phyloP scores from a whole-genome alignment of 2,329 filamentous ascomycete species.

The Thermothelomyces thermophilus region DNA sequence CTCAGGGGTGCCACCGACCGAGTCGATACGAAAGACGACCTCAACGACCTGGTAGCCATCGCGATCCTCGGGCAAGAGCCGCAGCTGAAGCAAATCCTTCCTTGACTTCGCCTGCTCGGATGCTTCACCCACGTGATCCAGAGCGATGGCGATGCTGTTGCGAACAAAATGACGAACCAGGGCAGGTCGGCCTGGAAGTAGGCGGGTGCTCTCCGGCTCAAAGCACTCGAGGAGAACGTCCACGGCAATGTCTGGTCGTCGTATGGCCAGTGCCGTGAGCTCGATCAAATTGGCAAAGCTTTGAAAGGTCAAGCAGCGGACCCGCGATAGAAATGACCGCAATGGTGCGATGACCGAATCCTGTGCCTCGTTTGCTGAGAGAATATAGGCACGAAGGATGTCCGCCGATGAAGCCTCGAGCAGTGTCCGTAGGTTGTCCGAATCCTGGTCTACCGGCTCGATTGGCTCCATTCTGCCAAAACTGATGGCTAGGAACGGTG shows the following conservation, averaged over 20 bases:
- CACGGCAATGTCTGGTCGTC: constrained; percentile 26
- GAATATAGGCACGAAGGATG: constrained; percentile 18
- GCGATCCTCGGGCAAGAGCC: constrained; percentile 4
- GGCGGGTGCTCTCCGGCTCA: constrained; percentile 27
- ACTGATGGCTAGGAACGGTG: constrained; percentile 19
- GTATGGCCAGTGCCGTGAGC: constrained; percentile 29
- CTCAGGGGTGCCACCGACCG: constrained; percentile 16
- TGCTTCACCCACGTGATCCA: constrained; percentile 36
- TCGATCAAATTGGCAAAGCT: constrained; percentile 29
- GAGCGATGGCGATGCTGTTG: constrained; percentile 32
- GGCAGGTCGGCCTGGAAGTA: constrained; percentile 26
- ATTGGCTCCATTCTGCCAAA: constrained; percentile 15
- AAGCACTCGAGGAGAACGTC: constrained; percentile 30
- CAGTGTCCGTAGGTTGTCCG: constrained; percentile 16
- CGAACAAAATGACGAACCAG: constrained; percentile 28
- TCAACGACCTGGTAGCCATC: constrained; percentile 25
- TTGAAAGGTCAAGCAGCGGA: constrained; percentile 22
- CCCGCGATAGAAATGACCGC: constrained; percentile 24
- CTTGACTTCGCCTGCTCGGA: constrained; percentile 4
- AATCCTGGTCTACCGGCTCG: constrained; percentile 12
- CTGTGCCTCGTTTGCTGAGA: constrained; percentile 24
- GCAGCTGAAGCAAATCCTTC: constrained; percentile 16
- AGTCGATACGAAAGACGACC: background rate
- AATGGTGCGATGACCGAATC: constrained; percentile 28
- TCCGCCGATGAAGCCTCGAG: constrained; percentile 1